Percentiles rank a stretch among this genome's conserved stretches.
These are phyloP conservation scores for Penicillium cataractarum DNA, from an alignment of 495 filamentous ascomycete genomes.

Conservation along the genomic window DNA sequence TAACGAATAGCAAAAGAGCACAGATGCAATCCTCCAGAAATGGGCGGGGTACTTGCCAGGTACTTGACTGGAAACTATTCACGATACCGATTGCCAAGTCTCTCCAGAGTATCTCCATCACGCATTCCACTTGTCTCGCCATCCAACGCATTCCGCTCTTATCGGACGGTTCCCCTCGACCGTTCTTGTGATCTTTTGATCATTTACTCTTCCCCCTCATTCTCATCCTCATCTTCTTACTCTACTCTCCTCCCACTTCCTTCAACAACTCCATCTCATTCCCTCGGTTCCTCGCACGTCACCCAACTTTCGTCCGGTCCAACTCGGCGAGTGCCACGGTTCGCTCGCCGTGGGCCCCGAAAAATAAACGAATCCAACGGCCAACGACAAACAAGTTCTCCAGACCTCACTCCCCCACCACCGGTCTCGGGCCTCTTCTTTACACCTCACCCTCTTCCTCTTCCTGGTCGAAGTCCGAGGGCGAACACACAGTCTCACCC, in stretches of 20 bases:
- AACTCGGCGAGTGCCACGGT: slow-evolving; percentile 30
- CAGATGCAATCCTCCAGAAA: background rate
- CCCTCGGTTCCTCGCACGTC: slow-evolving; percentile 20
- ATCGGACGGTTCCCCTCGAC: too few relatives aligned
- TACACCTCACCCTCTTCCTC: slow-evolving; percentile 5
- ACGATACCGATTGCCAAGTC: background rate
- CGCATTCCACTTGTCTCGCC: background rate
- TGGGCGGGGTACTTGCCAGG: background rate
- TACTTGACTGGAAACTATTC: background rate
- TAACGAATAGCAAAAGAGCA: background rate
- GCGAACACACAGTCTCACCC: background rate
- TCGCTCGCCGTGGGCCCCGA: slow-evolving; percentile 26
- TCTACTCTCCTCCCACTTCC: slow-evolving; percentile 12
- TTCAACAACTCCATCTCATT: too few relatives aligned
- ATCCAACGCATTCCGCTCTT: slow-evolving; percentile 4
- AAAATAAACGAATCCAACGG: slow-evolving; percentile 5
- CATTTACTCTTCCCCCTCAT: slow-evolving; percentile 21
- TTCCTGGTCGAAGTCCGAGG: background rate
- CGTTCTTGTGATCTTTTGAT: background rate
- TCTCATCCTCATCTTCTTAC: slow-evolving; percentile 11
- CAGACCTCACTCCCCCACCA: background rate
- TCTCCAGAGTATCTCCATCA: background rate
- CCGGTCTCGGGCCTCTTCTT: background rate
- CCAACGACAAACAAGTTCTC: background rate
- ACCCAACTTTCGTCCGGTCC: slow-evolving; percentile 20